phyloP scores from a whole-genome alignment of 306 rosid genomes.

The Cucurbita maxima region DNA sequence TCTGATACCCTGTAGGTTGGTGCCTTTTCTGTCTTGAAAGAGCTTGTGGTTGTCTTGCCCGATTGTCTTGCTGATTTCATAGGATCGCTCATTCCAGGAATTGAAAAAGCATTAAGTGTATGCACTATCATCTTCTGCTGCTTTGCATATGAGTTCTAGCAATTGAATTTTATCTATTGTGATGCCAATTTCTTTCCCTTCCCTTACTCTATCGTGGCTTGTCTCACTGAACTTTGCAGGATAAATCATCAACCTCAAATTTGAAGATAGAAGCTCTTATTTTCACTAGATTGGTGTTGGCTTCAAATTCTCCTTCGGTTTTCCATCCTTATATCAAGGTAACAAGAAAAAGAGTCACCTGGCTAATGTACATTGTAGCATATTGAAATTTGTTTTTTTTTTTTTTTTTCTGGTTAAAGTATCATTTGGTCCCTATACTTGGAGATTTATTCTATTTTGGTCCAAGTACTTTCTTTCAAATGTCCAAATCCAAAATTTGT shows the following conservation, averaged over 20 bases:
- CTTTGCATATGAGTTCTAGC: not conserved
- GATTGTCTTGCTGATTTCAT: slow-evolving; percentile 94
- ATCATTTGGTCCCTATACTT: not conserved
- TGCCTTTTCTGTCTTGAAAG: slow-evolving; percentile 90
- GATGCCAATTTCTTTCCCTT: not conserved
- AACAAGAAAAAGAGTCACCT: not conserved
- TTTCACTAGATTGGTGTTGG: slow-evolving; percentile 77
- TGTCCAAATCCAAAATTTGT: too few relatives aligned
- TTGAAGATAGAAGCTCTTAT: slow-evolving; percentile 93
- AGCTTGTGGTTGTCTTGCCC: slow-evolving; percentile 94
- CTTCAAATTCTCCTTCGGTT: slow-evolving; percentile 88
- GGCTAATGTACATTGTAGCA: not conserved
- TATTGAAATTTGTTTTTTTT: not conserved
- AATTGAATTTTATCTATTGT: not conserved
- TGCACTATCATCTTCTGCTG: slow-evolving; percentile 14
- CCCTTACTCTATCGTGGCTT: not conserved
- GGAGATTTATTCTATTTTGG: not conserved
- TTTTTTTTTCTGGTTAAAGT: not conserved
- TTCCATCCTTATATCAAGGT: slow-evolving; percentile 94
- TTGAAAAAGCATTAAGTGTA: slow-evolving; percentile 90
- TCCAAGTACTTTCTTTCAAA: not conserved
- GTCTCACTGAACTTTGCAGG: slow-evolving; percentile 26
- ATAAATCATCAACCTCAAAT: slow-evolving; percentile 93
- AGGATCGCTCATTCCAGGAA: slow-evolving; percentile 98
- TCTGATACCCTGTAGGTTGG: slow-evolving; percentile 61